Evolutionary conservation across 495 filamentous ascomycete genomes (phyloP), one percentile per base, ranked within the genome.

Genomic region (Xylaria sp.): DNA sequence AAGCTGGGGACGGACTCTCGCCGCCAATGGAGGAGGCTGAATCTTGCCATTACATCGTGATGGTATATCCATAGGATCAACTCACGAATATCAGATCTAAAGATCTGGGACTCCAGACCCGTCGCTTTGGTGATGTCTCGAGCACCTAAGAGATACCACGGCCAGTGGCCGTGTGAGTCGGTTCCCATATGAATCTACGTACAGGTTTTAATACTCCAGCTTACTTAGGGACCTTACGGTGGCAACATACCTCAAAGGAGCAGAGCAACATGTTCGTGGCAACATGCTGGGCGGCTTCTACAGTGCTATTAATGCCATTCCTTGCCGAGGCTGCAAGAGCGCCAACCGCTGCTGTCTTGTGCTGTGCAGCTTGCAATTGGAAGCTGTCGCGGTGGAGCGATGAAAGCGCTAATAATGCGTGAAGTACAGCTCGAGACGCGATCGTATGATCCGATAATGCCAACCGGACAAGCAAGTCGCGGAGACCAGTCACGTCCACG

Each of bases 51-150:
- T 8, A 81, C 78, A 67, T 79, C 78, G 57, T 82, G 77, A 61
- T 82, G 81, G 48, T 77, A 77, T 35, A 79, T 76, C 80, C 80
- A 82, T 66, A 80, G 73, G 41, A 79, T 48, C 63, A 82, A 59
- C 24, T 68, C 70, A 40, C 71, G 65, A 21, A 80, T 58, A 57
- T 79, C 76, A 26, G 57, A 44, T 12, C 8, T 71, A 43, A 33
- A 53, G 37, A 57, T 62, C 14, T 69, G 68, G 31, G 68, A 48
- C 43, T 71, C 69, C 41, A 74, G 41, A 65, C 78, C 77, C 9
- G 79, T 55, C 14, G 69, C 41, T 63, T 75, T 79, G 53, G 69
- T 71, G 71, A 68, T 61, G 14, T 68, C 66, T 44, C 66, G 35
- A 17, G 66, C 66, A 21, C 76, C 73, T 14, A 68, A 26, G 21